phyloP scores from a whole-genome alignment of 2,329 filamentous ascomycete species.

The Cordyceps farinosa region DNA sequence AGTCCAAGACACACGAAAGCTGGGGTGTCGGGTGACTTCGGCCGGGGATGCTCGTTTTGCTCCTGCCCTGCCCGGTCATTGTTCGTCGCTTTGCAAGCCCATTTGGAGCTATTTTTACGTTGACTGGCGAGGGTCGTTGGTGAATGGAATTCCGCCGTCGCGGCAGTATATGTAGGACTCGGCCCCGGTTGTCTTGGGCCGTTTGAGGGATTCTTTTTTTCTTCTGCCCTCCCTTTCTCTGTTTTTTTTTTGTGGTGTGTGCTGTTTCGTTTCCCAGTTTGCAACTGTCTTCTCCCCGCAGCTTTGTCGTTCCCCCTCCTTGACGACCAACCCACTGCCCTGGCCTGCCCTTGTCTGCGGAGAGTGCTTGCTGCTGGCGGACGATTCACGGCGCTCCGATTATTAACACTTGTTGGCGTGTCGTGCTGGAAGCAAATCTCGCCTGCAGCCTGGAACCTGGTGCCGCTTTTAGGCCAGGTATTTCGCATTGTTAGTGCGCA shows the following conservation, averaged over 20 bases:
- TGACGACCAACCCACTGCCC: background rate
- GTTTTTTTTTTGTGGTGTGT: too few relatives aligned
- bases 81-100: conserved; percentile 10
- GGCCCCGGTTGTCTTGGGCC: background rate
- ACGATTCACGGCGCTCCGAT: conserved; percentile 7
- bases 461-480: conserved; percentile 7
- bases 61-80: conserved; percentile 13
- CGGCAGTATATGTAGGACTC: conserved; percentile 8
- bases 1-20: conserved; percentile 1
- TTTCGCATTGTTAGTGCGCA: background rate
- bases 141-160: background rate
- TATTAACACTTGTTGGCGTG: background rate
- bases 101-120: background rate
- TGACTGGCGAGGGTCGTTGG: background rate
- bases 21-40: conserved; percentile 17
- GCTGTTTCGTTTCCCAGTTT: background rate
- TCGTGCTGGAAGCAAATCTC: background rate
- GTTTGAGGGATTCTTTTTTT: background rate
- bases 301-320: background rate
- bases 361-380: background rate
- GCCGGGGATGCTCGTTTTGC: background rate
- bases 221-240: background rate
- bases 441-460: conserved; percentile 4
- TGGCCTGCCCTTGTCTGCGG: background rate
- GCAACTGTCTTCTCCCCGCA: background rate